Conservation (phyloP, 148 eudicot species). For the Nyssa sinensis region DNA sequence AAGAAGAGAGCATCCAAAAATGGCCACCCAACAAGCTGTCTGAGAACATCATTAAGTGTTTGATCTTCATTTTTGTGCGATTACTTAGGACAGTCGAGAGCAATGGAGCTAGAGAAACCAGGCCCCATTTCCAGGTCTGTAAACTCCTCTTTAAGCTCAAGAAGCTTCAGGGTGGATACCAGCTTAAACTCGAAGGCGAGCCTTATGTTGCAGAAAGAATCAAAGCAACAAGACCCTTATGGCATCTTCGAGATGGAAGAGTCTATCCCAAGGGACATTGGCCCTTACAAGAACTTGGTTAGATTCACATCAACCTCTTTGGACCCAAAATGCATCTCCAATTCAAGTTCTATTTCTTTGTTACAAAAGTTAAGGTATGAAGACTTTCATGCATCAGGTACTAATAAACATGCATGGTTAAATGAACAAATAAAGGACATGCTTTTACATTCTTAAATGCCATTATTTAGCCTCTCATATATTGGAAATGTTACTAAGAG, state of each 20-base stretch:
- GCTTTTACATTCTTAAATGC: too few species aligned
- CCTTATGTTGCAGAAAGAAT: conserved; percentile 53
- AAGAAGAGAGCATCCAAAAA: conserved; percentile 46
- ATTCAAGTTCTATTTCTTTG: conserved; percentile 63
- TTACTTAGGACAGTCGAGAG: conserved; percentile 69
- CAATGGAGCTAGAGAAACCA: conserved; percentile 72
- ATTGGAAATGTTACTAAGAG: too few species aligned
- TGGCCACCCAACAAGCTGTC: conserved; percentile 81
- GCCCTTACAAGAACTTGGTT: conserved; percentile 89
- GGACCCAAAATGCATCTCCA: conserved; percentile 73
- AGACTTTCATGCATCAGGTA: neutral
- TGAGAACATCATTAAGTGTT: conserved; percentile 81
- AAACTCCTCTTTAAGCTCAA: conserved; percentile 46
- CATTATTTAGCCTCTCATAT: too few species aligned
- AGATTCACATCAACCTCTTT: conserved; percentile 65
- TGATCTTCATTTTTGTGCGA: conserved; percentile 68
- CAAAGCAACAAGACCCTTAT: conserved; percentile 83
- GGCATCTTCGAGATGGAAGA: conserved; percentile 66
- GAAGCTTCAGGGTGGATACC: conserved; percentile 50
- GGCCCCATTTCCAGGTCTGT: conserved; percentile 66
- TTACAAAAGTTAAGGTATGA: conserved; percentile 75
- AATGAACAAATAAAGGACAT: neutral
- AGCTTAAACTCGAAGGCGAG: conserved; percentile 44
- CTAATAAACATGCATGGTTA: neutral
- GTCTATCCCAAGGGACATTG: conserved; percentile 79